phyloP scores from a whole-genome alignment of 1,139 yeast genomes.

The Blastobotrys indianensis region DNA sequence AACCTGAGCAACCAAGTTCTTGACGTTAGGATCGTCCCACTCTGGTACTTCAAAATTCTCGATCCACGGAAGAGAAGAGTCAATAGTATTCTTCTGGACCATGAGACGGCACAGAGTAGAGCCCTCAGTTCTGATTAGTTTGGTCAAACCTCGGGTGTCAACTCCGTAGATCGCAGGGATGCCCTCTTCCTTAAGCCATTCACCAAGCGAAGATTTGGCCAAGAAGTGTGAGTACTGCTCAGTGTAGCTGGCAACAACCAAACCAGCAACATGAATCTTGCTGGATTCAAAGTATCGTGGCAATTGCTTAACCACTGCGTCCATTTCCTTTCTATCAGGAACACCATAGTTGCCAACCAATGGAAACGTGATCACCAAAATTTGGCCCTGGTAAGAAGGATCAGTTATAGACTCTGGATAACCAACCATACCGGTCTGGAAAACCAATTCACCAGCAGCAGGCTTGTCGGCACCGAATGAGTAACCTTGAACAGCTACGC shows the following conservation, averaged over 20 bases:
- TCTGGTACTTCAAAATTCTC: conserved; percentile 67
- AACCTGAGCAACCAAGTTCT: conserved; percentile 88
- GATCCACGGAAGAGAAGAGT: conserved; percentile 49
- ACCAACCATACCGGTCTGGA: conserved; percentile 99
- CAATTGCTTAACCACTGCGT: conserved; percentile 65
- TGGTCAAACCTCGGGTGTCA: conserved; percentile 93
- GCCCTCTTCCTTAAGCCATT: conserved; percentile 87
- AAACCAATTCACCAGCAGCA: conserved; percentile 95
- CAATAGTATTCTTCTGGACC: conserved; percentile 48
- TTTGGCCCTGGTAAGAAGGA: conserved; percentile 98
- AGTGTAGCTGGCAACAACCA: conserved; percentile 95
- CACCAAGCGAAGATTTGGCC: conserved; percentile 86
- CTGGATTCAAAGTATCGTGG: conserved; percentile 92
- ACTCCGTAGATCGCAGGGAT: conserved; percentile 97
- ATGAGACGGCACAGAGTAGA: conserved; percentile 84
- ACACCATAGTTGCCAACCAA: conserved; percentile 99
- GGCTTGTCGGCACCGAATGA: conserved; percentile 92
- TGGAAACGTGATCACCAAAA: conserved; percentile 93
- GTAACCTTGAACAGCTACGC: conserved; percentile 86
- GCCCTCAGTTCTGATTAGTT: conserved; percentile 86
- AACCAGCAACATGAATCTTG: conserved; percentile 92
- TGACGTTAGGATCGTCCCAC: conserved; percentile 88
- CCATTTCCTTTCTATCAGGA: conserved; percentile 76
- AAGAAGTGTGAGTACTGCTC: conserved; percentile 92
- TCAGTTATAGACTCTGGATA: conserved; percentile 98